phyloP scores from a whole-genome alignment of 2,329 filamentous ascomycete species.

The Fusarium longipes region DNA sequence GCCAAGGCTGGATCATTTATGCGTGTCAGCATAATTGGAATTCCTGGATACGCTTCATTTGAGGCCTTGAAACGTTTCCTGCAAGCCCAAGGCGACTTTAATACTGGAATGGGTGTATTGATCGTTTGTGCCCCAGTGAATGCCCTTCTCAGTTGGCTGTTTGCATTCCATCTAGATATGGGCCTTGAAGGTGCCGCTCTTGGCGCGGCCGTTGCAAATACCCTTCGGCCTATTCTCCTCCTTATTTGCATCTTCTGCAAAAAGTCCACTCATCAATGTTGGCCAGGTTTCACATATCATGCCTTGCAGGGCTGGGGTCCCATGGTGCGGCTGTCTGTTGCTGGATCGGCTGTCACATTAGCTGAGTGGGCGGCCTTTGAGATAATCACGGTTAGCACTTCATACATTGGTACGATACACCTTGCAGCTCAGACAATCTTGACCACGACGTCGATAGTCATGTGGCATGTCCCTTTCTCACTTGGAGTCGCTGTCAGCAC shows the following conservation, averaged over 20 bases:
- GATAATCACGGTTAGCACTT: conserved; percentile 58
- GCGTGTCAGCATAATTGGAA: conserved; percentile 59
- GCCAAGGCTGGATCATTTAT: conserved; percentile 62
- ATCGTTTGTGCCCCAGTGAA: conserved; percentile 61
- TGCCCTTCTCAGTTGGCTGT: conserved; percentile 60
- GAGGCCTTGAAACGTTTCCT: conserved; percentile 66
- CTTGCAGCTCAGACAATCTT: conserved; percentile 57
- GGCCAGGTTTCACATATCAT: conserved; percentile 55
- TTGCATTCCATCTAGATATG: conserved; percentile 56
- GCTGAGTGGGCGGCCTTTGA: conserved; percentile 59
- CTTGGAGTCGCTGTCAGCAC: conserved; percentile 52
- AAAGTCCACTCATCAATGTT: conserved; percentile 44
- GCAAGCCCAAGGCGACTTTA: conserved; percentile 66
- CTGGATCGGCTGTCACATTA: conserved; percentile 54
- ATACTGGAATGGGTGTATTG: conserved; percentile 59
- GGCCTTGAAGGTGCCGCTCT: conserved; percentile 64
- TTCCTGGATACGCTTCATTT: conserved; percentile 65
- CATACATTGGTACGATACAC: conserved; percentile 57
- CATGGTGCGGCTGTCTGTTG: conserved; percentile 54
- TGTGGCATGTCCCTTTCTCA: conserved; percentile 58
- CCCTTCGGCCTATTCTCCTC: conserved; percentile 60
- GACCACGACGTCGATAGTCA: conserved; percentile 54
- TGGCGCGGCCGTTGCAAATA: conserved; percentile 61
- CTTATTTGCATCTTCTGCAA: conserved; percentile 59
- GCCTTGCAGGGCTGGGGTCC: conserved; percentile 55